Base-by-base conservation (phyloP, 257 asterid species). In the Marsdenia floribunda region DNA sequence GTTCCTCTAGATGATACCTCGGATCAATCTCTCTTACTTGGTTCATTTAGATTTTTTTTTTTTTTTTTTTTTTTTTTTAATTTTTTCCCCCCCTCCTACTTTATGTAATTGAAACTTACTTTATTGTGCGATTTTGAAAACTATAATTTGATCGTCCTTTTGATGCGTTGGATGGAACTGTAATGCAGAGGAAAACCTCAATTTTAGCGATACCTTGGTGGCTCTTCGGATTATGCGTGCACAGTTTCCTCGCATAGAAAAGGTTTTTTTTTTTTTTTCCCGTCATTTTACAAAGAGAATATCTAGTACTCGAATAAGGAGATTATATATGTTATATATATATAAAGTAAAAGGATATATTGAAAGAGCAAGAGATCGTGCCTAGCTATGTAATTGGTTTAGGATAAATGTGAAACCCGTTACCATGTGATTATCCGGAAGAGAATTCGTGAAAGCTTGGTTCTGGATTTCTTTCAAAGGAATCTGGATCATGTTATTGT, bases 211-310 rank as follows among this genome's bases (percentile, higher is more conserved):
- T 68, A 90, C 97, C 14, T 81, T 88, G 59, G 90, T 95, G 80
- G 99, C 97, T 75, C 96, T 95, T 84, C 96, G 76, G 35, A 95
- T 92, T 87, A 95, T 95, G 98, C 92, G 85, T 49, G 92, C 96
- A 63, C 99, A 92, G 84, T 92, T 95, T 76, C 98, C 99, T 77
- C 87, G 37, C 55, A 78, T 84, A 12, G 89, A 87, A 2, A 92
- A 94, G 94, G 99, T 85, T 11, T 42, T 40, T 1, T 6, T 55
- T 55, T 24, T 13, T 0, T n/a, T 5, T 70, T 15, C 5, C 26
- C 18, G 18, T 12, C 0, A 16, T 33, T 66, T 15, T 66, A 66
- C 18, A 38, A 37, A 5, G 29, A 21, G 16, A 66, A 66, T 66
- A 9, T 8, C n/a, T 8, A 66, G 15, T 66, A 8, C 29, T 13